phyloP scores from a whole-genome alignment of 2,329 filamentous ascomycete species.

The Colletotrichum sp. region DNA sequence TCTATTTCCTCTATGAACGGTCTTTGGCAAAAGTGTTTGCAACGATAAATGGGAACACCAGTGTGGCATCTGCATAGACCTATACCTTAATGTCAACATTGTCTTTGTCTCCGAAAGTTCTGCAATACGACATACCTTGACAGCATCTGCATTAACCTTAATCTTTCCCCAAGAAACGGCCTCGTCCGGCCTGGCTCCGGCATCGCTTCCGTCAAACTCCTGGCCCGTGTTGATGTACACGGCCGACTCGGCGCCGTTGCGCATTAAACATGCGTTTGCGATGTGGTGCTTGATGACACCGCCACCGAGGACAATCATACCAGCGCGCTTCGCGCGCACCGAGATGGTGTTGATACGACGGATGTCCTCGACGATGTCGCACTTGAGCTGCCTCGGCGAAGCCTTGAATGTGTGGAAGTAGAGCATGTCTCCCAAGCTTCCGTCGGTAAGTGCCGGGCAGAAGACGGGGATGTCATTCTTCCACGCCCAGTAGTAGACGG shows the following conservation, averaged over 20 bases:
- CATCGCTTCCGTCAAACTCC: slow-evolving; percentile 97
- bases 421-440: slow-evolving; percentile 94
- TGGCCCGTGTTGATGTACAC: slow-evolving; percentile 98
- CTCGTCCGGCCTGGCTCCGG: slow-evolving; percentile 92
- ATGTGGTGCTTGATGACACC: slow-evolving; percentile 99
- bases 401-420: slow-evolving; percentile 98
- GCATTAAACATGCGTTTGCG: slow-evolving; percentile 96
- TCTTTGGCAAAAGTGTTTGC: slow-evolving; percentile 71
- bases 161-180: slow-evolving; percentile 99
- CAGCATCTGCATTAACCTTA: slow-evolving; percentile 83
- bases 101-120: neutral
- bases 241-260: slow-evolving; percentile 94
- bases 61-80: slow-evolving; percentile 70
- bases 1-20: slow-evolving; percentile 11
- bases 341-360: slow-evolving; percentile 91
- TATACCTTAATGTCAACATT: slow-evolving; percentile 27
- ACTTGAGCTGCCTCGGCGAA: slow-evolving; percentile 78
- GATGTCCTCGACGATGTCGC: slow-evolving; percentile 95
- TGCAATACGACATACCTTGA: slow-evolving; percentile 69
- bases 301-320: slow-evolving; percentile 95
- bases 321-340: slow-evolving; percentile 83
- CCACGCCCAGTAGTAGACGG: slow-evolving; percentile 96
- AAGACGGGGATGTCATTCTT: slow-evolving; percentile 98
- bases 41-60: slow-evolving; percentile 70
- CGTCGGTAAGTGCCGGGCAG: slow-evolving; percentile 94